These are phyloP conservation scores for Cryptosporidium sp. DNA, from an alignment of 169 alveolate species.

Conservation along the genomic window DNA sequence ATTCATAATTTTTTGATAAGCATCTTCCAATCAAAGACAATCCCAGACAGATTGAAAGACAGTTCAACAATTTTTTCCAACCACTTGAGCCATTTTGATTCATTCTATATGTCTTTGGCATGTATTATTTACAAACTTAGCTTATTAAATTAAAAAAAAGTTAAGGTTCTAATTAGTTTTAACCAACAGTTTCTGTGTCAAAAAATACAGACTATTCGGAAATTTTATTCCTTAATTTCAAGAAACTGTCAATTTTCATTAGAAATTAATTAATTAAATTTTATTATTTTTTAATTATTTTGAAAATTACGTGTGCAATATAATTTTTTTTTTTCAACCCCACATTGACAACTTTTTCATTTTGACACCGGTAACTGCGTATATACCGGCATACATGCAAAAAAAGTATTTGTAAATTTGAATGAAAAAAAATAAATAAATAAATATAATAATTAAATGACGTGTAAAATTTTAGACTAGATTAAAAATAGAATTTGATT, in stretches of 20 bases:
- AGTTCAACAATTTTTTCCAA: neutral
- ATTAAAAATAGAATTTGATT: neutral
- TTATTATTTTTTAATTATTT: neutral
- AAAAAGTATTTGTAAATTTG: neutral
- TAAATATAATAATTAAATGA: neutral
- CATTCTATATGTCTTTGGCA: neutral
- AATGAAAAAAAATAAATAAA: neutral
- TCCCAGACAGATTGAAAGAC: neutral
- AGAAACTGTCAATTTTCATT: neutral
- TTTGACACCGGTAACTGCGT: constrained; percentile 14
- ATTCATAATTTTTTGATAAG: neutral
- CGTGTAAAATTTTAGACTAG: neutral
- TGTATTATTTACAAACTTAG: neutral
- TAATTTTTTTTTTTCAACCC: constrained; percentile 12
- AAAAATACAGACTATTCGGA: neutral
- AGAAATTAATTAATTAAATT: neutral
- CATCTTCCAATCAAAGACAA: neutral
- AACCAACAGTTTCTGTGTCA: neutral
- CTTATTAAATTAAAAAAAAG: neutral
- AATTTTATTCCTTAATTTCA: neutral
- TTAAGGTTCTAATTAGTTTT: neutral
- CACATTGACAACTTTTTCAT: constrained; percentile 23
- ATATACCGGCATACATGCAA: constrained; percentile 27
- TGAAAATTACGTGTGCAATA: neutral
- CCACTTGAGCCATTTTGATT: neutral